phyloP scores from a whole-genome alignment of 2,329 filamentous ascomycete species.

The Raffaelea ambrosiae region DNA sequence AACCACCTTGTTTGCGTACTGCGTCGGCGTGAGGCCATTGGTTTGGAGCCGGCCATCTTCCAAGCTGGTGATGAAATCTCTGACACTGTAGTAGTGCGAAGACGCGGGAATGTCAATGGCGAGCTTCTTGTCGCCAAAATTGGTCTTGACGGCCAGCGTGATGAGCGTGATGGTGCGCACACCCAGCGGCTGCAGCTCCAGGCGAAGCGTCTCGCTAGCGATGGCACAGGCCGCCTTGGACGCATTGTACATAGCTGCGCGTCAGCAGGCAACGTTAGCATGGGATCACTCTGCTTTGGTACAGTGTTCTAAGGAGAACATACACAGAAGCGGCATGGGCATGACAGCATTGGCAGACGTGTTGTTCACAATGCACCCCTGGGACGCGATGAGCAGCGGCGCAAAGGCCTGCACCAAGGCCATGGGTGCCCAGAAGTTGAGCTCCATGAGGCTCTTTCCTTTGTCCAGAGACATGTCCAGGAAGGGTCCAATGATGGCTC shows the following conservation, averaged over 20 bases:
- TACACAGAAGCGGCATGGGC: too few species aligned
- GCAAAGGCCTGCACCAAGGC: slow-evolving; percentile 27
- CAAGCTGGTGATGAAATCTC: too few species aligned
- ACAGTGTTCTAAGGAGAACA: too few species aligned
- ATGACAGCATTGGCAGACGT: not conserved
- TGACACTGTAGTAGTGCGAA: too few species aligned
- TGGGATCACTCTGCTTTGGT: too few species aligned
- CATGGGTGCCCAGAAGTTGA: slow-evolving; percentile 32
- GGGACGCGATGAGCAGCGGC: slow-evolving; percentile 17
- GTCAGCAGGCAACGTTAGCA: too few species aligned
- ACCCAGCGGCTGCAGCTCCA: slow-evolving; percentile 3
- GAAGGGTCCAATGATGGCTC: slow-evolving; percentile 20
- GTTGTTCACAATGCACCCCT: slow-evolving; percentile 18
- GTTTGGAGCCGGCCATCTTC: too few species aligned
- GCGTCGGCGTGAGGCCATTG: too few species aligned
- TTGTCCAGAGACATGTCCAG: slow-evolving; percentile 26
- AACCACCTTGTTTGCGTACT: too few species aligned
- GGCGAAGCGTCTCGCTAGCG: not conserved
- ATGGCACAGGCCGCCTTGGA: too few species aligned
- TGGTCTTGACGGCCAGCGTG: slow-evolving; percentile 1
- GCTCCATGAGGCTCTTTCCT: slow-evolving; percentile 28
- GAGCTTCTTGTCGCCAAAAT: not conserved
- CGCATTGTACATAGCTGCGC: too few species aligned
- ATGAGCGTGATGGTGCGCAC: not conserved
- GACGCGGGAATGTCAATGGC: too few species aligned